phyloP scores from a whole-genome alignment of 805 yeast genomes.

The Brettanomyces anomalus region DNA sequence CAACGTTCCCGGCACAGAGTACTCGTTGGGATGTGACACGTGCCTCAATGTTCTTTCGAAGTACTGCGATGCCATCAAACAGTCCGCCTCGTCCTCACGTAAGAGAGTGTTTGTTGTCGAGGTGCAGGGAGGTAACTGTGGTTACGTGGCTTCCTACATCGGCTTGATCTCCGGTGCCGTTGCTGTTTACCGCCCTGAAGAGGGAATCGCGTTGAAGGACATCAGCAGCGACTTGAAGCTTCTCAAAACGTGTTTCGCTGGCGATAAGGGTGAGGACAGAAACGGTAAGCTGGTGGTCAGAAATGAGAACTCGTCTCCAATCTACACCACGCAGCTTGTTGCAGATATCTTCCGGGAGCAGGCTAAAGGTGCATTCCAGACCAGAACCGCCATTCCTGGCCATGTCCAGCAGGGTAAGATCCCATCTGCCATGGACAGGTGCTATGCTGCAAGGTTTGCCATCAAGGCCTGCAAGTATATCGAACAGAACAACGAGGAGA shows the following conservation, averaged over 20 bases:
- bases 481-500: slow-evolving; percentile 37
- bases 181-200: slow-evolving; percentile 72
- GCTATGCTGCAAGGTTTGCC: slow-evolving; percentile 82
- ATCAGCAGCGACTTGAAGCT: slow-evolving; percentile 57
- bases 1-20: slow-evolving; percentile 77
- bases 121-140: slow-evolving; percentile 81
- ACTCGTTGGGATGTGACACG: slow-evolving; percentile 68
- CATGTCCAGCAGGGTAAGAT: slow-evolving; percentile 91
- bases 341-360: slow-evolving; percentile 64
- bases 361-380: slow-evolving; percentile 58
- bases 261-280: slow-evolving; percentile 54
- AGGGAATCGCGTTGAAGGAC: slow-evolving; percentile 49
- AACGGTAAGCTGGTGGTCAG: slow-evolving; percentile 64
- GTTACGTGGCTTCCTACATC: slow-evolving; percentile 63
- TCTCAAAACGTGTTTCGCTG: slow-evolving; percentile 49
- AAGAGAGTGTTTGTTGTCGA: slow-evolving; percentile 75
- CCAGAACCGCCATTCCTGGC: slow-evolving; percentile 76
- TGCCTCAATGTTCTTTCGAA: slow-evolving; percentile 62
- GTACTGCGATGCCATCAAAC: slow-evolving; percentile 73
- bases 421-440: slow-evolving; percentile 92
- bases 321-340: slow-evolving; percentile 56
- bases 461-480: slow-evolving; percentile 83
- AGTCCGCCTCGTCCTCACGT: slow-evolving; percentile 71
- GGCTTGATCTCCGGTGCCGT: slow-evolving; percentile 66
- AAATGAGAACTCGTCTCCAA: slow-evolving; percentile 59